Base-by-base conservation (phyloP, 148 eudicot species). In the Drosera capensis region DNA sequence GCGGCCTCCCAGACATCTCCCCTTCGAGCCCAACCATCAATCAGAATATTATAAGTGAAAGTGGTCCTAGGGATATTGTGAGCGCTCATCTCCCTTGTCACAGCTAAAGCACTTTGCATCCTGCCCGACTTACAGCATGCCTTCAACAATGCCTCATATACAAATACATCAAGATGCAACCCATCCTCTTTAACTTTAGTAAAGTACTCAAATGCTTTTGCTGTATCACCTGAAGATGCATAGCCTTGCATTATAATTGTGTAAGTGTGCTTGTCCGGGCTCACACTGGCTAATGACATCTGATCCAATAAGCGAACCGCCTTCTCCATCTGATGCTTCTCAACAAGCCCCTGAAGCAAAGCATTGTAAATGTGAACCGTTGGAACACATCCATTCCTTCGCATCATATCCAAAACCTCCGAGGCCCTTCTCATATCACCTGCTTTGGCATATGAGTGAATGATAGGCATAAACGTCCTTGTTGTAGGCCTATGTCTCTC, bases 1-100 rank as follows among this genome's bases (percentile, higher is more conserved):
- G 99, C 75, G 49, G 99, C 95, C 66, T 90, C 99, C 99, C 99
- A 90, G 62, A 90, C 99, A 76, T 90, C 95, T 42, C 99, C 99
- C 63, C 99, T 65, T 46, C 99, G 79, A 68, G 99, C 99, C 99
- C 99, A 90, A 86, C 99, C 95, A 58, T 90, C 99, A 69, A 90
- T 74, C 30, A 90, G 68, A 60, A 90, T 90, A 59, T 90, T 90
- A 72, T 81, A 90, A 54, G 85, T 77, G 54, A 75, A 90, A 11
- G 95, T 81, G 51, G 80, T 90, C 56, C 87, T 75, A 12, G 87
- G 82, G 54, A 90, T 70, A 29, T 73, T 73, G 54, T 68, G 79
- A 58, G 77, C 66, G 46, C 71, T 71, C 99, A 90, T 90, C 57
- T 80, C 95, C 65, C 82, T 78, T 13, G 97, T 90, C 34, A 90